Evolutionary conservation across 2,329 filamentous ascomycete genomes (phyloP), one percentile per base, ranked within the genome.

Genomic region (Cladosporium sp.): DNA sequence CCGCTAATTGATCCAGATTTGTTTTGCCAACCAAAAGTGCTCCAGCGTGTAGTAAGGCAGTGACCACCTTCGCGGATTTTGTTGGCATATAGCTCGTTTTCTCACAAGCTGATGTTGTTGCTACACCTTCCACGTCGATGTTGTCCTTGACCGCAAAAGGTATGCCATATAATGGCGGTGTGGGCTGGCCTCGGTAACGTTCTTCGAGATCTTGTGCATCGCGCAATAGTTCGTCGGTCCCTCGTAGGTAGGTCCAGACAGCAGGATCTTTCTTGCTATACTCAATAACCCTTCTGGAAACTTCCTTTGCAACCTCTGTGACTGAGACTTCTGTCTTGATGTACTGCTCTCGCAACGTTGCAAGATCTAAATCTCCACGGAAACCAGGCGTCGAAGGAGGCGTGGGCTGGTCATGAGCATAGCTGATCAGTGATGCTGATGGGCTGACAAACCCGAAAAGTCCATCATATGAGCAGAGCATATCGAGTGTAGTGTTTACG

Each of bases 1-100:
- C 88, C 2, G 86, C 86, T 4, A 89, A 79, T 73, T 89, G 86
- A 71, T 89, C 87, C 63, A 89, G 80, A 67, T 88, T 88, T 0
- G 83, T 80, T 72, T 88, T 89, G 37, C 85, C 86, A 3, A 89
- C 78, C 57, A 88, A 84, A 5, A 88, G 78, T 1, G 83, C 86
- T 2, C 86, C 86, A 5, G 83, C 82, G 2, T 75, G 70, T 16
- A 81, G 79, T 12, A 88, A 73, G 5, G 81, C 84, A 1, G 77
- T 73, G 7, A 88, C 83, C 0, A 84, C 79, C 0, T 82, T 78
- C 0, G 84, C 83, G 68, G 86, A 85, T 5, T 71, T 71, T 4
- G 73, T 72, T 16, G 81, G 85, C 50, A 78, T 77, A 69, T 84
- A 84, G 2, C 82, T 75, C 40, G 83, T 81, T n/a, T 75, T 74